Base-by-base conservation (phyloP, 2,329 filamentous ascomycete species). In the Hymenoscyphus occultus region DNA sequence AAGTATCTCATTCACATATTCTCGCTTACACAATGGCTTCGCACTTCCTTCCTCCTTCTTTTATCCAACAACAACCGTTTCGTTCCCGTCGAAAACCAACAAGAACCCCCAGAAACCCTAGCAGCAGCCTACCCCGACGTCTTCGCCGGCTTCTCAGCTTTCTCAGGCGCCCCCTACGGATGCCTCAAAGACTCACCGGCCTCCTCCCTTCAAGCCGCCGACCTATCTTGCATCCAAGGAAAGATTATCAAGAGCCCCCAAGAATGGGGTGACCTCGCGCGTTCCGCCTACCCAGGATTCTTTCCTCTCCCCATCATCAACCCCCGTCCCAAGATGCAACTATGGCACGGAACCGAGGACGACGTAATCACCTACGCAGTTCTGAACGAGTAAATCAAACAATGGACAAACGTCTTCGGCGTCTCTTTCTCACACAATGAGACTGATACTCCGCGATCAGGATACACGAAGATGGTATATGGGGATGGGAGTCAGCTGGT, bases 241-340 rank as follows among this genome's bases (percentile, higher is more conserved):
- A 13, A 7, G 19, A 28, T 28, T 6, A 31, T 56, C 3, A 13
- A 56, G 5, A 57, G 80, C 0, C 76, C 79, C 2, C 73, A 79
- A 67, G 76, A 80, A 64, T 85, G 82, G 82, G 12, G 40, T 10
- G 40, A 42, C 40, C 40, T 45, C 40, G 40, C 40, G 4, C 40
- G 40, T 16, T 6, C 80, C 81, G 77, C 63, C 75, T 79, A 39
- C 82, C 80, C 14, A 73, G 75, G 32, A 74, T 74, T 64, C 77
- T 78, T 32, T 75, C 75, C 64, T 68, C 73, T 1, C 68, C 70
- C 1, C 76, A 75, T 62, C 77, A 71, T n/a, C 40, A 79, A 79
- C 5, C 62, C 74, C 1, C 73, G 78, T 6, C 77, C 79, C n/a
- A 73, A 73, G 62, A 78, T 81, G 76, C 71, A 60, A 45, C 39